phyloP scores from a whole-genome alignment of 2,329 filamentous ascomycete species.

The Pestalotiopsis sp. region DNA sequence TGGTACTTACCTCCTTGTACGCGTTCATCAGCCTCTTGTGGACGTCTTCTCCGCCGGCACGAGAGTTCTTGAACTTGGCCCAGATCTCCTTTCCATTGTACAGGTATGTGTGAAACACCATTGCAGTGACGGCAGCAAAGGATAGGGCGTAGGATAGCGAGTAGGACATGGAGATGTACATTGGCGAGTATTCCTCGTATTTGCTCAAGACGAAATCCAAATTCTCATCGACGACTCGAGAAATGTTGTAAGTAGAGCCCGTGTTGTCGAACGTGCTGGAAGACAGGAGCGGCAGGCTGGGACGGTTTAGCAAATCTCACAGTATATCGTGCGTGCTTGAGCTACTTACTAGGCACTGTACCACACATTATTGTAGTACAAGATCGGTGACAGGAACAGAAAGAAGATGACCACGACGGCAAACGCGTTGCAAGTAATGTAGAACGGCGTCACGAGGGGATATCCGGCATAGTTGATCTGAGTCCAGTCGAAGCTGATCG shows the following conservation, averaged over 20 bases:
- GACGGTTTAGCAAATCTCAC: not conserved
- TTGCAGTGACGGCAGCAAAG: constrained; percentile 37
- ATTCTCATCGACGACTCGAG: constrained; percentile 30
- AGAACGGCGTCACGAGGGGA: constrained; percentile 34
- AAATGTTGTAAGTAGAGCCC: constrained; percentile 32
- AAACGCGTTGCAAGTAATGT: constrained; percentile 33
- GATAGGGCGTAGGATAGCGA: constrained; percentile 38
- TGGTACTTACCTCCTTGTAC: constrained; percentile 32
- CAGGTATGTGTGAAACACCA: constrained; percentile 35
- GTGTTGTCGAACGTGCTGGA: constrained; percentile 36
- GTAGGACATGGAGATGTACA: constrained; percentile 39
- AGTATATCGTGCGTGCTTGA: not conserved
- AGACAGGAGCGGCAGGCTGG: constrained; percentile 29
- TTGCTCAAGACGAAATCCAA: constrained; percentile 30
- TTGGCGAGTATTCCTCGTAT: constrained; percentile 37
- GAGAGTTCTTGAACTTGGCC: constrained; percentile 34
- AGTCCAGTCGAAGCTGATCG: constrained; percentile 36
- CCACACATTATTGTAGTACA: constrained; percentile 37
- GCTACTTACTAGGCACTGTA: constrained; percentile 28
- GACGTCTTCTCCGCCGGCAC: constrained; percentile 34
- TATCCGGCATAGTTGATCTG: constrained; percentile 33
- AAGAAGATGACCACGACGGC: constrained; percentile 33
- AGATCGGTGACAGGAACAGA: constrained; percentile 31
- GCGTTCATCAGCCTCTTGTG: constrained; percentile 40
- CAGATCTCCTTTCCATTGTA: constrained; percentile 37